phyloP scores from a whole-genome alignment of 768 basidiomycete genomes.

The Amanita jacksonii region DNA sequence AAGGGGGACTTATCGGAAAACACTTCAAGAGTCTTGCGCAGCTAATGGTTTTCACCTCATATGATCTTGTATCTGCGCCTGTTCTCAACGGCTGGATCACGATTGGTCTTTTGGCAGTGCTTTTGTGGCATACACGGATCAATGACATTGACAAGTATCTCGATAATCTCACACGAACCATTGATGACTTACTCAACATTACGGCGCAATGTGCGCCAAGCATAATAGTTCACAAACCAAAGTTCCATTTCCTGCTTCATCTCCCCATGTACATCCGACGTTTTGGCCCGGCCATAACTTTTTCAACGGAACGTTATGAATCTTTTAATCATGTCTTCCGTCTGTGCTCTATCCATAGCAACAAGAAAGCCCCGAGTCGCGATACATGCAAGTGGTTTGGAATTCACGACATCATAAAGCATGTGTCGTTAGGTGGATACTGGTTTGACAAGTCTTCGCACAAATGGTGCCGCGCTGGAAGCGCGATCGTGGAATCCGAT shows the following conservation, averaged over 20 bases:
- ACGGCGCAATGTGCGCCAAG: conserved; percentile 17
- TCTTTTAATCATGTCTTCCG: conserved; percentile 30
- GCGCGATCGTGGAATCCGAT: conserved; percentile 1
- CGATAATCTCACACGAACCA: conserved; percentile 16
- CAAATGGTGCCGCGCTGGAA: background rate
- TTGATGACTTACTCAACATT: conserved; percentile 25
- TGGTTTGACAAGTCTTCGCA: background rate
- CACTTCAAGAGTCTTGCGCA: conserved; percentile 27
- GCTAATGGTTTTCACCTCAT: conserved; percentile 20
- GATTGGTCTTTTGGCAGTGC: conserved; percentile 19
- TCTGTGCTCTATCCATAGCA: conserved; percentile 22
- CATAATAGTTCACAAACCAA: conserved; percentile 33
- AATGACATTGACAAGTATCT: conserved; percentile 18
- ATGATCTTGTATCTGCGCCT: conserved; percentile 11
- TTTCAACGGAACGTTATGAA: conserved; percentile 35
- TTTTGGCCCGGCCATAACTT: conserved; percentile 33
- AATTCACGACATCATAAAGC: background rate
- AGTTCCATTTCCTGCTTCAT: conserved; percentile 33
- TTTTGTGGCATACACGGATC: conserved; percentile 23
- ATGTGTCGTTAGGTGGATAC: background rate
- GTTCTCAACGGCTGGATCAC: conserved; percentile 22
- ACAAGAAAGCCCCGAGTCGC: conserved; percentile 21
- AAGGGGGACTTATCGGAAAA: conserved; percentile 24
- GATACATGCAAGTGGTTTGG: conserved; percentile 6
- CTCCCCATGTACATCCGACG: conserved; percentile 24